phyloP scores from a whole-genome alignment of 176 grass and related monocot genomes.

The Carex scoparia region DNA sequence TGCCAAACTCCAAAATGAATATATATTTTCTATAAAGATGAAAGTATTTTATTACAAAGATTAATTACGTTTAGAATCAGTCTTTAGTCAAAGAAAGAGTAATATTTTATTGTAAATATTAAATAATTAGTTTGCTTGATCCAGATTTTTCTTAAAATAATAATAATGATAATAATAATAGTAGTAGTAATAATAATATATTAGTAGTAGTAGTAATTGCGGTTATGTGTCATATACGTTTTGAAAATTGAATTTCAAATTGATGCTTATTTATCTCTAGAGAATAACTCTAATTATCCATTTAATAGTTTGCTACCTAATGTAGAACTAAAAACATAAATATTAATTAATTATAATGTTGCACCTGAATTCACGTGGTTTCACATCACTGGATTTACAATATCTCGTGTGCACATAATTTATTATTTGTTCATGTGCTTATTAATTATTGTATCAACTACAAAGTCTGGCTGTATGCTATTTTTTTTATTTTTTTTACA shows the following conservation, averaged over 20 bases:
- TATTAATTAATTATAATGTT: neutral
- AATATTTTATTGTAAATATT: too few relatives aligned
- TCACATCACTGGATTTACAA: constrained; percentile 22
- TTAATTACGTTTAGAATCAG: too few relatives aligned
- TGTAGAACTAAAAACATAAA: neutral
- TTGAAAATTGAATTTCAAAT: too few relatives aligned
- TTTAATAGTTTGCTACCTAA: neutral
- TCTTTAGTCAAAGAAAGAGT: too few relatives aligned
- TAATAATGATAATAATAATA: too few relatives aligned
- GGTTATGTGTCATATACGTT: too few relatives aligned
- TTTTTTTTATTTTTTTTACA: neutral
- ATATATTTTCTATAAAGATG: neutral
- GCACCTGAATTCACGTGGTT: constrained; percentile 15
- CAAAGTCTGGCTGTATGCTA: neutral
- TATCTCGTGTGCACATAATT: constrained; percentile 10
- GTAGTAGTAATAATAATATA: too few relatives aligned
- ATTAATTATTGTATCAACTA: neutral
- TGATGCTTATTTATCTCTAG: neutral
- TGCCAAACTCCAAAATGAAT: neutral
- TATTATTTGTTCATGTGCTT: constrained; percentile 9
- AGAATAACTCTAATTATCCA: neutral
- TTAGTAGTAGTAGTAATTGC: too few relatives aligned
- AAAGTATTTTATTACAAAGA: too few relatives aligned
- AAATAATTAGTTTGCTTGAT: too few relatives aligned
- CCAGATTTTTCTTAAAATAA: too few relatives aligned